These are phyloP conservation scores for Penicillium cinerascens DNA, from an alignment of 495 filamentous ascomycete species.

Conservation along the genomic window DNA sequence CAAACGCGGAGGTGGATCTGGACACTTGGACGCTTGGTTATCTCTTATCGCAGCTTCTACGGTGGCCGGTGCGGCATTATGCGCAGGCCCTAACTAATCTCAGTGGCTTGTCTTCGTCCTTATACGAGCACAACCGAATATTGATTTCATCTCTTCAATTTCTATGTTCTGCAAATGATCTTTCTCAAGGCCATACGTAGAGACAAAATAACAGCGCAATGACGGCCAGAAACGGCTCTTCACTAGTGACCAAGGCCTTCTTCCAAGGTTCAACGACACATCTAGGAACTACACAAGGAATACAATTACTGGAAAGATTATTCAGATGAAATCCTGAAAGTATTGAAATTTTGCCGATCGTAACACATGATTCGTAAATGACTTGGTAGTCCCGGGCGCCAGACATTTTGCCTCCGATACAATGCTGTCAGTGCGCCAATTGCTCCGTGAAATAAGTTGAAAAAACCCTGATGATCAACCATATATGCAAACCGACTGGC, in stretches of 20 bases:
- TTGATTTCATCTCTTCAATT: too few species aligned
- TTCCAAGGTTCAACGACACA: too few species aligned
- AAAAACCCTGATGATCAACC: constrained; percentile 2
- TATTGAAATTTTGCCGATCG: constrained; percentile 3
- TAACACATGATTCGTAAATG: constrained; percentile 19
- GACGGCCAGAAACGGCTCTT: too few species aligned
- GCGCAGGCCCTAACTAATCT: constrained; percentile 13
- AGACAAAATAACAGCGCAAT: too few species aligned
- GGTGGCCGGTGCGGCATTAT: constrained; percentile 34
- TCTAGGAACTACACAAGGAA: neutral
- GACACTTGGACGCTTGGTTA: constrained; percentile 31
- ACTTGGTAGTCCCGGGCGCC: constrained; percentile 7
- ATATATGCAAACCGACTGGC: constrained; percentile 13
- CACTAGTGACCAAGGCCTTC: too few species aligned
- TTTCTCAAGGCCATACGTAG: too few species aligned
- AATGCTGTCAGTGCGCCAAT: constrained; percentile 18
- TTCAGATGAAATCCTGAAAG: constrained; percentile 1
- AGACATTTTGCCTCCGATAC: constrained; percentile 9
- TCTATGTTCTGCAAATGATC: too few species aligned
- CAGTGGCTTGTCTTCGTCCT: too few species aligned
- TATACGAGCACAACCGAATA: too few species aligned
- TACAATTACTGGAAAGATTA: neutral
- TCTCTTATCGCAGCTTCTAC: constrained; percentile 34
- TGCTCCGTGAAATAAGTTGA: constrained; percentile 15
- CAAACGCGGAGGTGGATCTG: constrained; percentile 20